These are phyloP conservation scores for Senecio squalidus DNA, from an alignment of 140 eudicot species.

Conservation along the genomic window DNA sequence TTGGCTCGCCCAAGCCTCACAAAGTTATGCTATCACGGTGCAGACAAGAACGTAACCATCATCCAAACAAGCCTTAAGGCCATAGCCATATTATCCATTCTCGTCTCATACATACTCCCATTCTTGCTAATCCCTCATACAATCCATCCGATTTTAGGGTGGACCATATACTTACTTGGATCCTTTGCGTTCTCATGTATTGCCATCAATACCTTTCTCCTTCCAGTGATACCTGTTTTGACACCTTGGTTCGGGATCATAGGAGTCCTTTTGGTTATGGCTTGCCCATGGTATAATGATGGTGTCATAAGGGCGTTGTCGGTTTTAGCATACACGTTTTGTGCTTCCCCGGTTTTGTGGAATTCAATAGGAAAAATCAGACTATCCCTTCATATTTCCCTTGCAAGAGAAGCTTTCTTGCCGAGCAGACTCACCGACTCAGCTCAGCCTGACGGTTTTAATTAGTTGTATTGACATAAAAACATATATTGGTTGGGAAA, in stretches of 20 bases:
- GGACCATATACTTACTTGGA: slow-evolving; percentile 67
- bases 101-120: slow-evolving; percentile 64
- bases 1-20: slow-evolving; percentile 55
- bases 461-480: slow-evolving; percentile 48
- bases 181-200: slow-evolving; percentile 45
- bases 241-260: slow-evolving; percentile 58
- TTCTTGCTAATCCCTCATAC: slow-evolving; percentile 71
- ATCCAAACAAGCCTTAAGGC: slow-evolving; percentile 55
- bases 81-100: slow-evolving; percentile 43
- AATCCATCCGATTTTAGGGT: slow-evolving; percentile 73
- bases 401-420: slow-evolving; percentile 64
- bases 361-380: slow-evolving; percentile 35
- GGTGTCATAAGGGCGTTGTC: slow-evolving; percentile 75
- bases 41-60: slow-evolving; percentile 45
- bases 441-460: slow-evolving; percentile 43
- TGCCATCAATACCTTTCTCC: slow-evolving; percentile 40
- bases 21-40: slow-evolving; percentile 56
- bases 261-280: slow-evolving; percentile 68
- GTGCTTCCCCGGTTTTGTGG: slow-evolving; percentile 65
- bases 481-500: neutral
- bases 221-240: slow-evolving; percentile 57
- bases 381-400: slow-evolving; percentile 47
- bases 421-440: slow-evolving; percentile 49
- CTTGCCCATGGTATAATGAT: slow-evolving; percentile 67
- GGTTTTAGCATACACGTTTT: slow-evolving; percentile 64